These are phyloP conservation scores for Podospora pseudopauciseta DNA, from an alignment of 495 filamentous ascomycete genomes.

Conservation along the genomic window DNA sequence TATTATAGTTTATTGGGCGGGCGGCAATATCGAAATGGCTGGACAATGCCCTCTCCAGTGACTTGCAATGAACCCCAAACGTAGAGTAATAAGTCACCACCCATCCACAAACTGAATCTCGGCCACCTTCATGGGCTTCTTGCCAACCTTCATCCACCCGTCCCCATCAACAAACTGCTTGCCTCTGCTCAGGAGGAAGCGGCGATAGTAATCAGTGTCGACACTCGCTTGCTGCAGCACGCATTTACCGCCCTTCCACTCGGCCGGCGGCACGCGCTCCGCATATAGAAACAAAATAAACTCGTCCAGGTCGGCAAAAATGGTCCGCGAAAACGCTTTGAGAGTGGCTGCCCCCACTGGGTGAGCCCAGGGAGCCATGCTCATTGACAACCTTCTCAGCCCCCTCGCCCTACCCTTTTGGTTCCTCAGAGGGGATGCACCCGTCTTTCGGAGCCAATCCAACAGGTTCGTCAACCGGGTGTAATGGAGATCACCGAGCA, in stretches of 20 bases:
- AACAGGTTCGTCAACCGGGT: conserved; percentile 23
- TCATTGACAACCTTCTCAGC: conserved; percentile 56
- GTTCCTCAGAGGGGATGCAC: not conserved
- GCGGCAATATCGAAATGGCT: not conserved
- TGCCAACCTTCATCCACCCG: conserved; percentile 31
- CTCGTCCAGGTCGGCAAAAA: conserved; percentile 29
- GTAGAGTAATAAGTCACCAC: conserved; percentile 13
- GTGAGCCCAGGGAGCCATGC: conserved; percentile 60
- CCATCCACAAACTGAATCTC: conserved; percentile 27
- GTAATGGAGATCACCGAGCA: conserved; percentile 29
- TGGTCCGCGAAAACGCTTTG: conserved; percentile 24
- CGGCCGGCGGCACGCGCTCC: conserved; percentile 21
- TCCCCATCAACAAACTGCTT: conserved; percentile 24
- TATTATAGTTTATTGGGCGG: conserved; percentile 19
- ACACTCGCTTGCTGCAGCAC: conserved; percentile 16
- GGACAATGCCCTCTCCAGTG: not conserved
- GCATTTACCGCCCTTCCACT: conserved; percentile 22
- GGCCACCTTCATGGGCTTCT: conserved; percentile 23
- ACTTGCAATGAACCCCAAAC: not conserved
- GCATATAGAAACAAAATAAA: conserved; percentile 29
- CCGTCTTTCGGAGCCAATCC: conserved; percentile 25
- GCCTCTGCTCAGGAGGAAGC: conserved; percentile 23
- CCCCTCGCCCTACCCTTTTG: conserved; percentile 28
- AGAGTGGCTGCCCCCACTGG: conserved; percentile 25
- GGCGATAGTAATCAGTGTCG: conserved; percentile 23